Evolutionary conservation across 2,329 filamentous ascomycete species (phyloP).

Genomic region (Curvularia sp.): DNA sequence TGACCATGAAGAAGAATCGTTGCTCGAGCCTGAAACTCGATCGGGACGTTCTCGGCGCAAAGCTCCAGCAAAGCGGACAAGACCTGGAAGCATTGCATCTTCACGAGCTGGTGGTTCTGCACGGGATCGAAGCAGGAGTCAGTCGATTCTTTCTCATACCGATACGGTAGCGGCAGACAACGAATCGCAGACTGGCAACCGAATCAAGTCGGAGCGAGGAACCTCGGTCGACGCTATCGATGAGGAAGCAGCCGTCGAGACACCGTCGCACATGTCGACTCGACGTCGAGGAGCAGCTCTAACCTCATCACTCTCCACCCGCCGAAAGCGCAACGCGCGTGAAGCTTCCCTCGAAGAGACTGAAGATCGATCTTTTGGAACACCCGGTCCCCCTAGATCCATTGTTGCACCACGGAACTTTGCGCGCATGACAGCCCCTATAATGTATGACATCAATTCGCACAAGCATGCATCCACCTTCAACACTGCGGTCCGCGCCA

Average conservation of each 20-base stretch:
- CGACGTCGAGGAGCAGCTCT: constrained; percentile 36
- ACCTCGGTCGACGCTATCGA: constrained; percentile 54
- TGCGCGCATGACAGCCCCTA: constrained; percentile 54
- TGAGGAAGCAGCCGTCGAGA: constrained; percentile 39
- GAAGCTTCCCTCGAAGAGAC: constrained; percentile 43
- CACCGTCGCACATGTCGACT: constrained; percentile 41
- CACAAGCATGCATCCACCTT: constrained; percentile 62
- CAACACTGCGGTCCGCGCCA: constrained; percentile 57
- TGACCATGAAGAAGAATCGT: constrained; percentile 33
- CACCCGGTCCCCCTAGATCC: constrained; percentile 36
- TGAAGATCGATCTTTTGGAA: constrained; percentile 37
- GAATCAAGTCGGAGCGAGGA: constrained; percentile 57
- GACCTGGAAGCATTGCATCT: constrained; percentile 55
- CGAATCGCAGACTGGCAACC: constrained; percentile 48
- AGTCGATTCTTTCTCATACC: constrained; percentile 56
- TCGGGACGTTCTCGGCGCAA: constrained; percentile 43
- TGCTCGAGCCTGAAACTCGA: constrained; percentile 36
- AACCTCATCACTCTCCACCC: constrained; percentile 40
- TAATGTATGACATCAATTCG: constrained; percentile 60
- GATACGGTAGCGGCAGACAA: constrained; percentile 52
- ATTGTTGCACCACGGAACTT: constrained; percentile 59
- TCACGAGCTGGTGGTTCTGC: constrained; percentile 55
- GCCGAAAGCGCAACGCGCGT: constrained; percentile 52
- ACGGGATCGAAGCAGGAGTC: constrained; percentile 56
- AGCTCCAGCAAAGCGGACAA: constrained; percentile 35